Conservation (phyloP, 495 filamentous ascomycete species). For the Penicillium verhagenii region DNA sequence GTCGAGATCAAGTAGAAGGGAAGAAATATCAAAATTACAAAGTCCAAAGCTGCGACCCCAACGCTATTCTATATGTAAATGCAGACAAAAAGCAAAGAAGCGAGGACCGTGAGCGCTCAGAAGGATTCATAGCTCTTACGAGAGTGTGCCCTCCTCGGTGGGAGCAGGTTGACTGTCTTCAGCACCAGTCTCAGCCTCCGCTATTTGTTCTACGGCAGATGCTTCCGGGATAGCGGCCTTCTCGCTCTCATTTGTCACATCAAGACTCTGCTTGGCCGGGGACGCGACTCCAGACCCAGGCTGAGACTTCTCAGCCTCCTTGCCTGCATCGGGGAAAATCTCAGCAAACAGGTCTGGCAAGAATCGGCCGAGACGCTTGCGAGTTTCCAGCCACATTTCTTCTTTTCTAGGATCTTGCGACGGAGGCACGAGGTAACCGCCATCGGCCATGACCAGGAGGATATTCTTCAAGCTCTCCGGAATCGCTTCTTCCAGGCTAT, state of each 20-base stretch:
- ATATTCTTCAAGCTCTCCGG: slow-evolving; percentile 97
- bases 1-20: slow-evolving; percentile 2
- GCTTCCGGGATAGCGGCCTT: slow-evolving; percentile 7
- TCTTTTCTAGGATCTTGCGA: slow-evolving; percentile 43
- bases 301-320: slow-evolving; percentile 25
- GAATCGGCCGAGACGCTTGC: slow-evolving; percentile 87
- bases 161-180: neutral
- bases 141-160: slow-evolving; percentile 7
- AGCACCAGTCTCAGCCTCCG: slow-evolving; percentile 2
- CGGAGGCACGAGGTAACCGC: slow-evolving; percentile 77
- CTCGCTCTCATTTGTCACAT: slow-evolving; percentile 14
- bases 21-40: slow-evolving; percentile 7
- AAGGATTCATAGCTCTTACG: neutral
- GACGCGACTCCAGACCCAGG: slow-evolving; percentile 22
- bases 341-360: slow-evolving; percentile 68
- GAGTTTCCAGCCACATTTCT: slow-evolving; percentile 64
- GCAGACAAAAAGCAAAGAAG: slow-evolving; percentile 7
- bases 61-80: slow-evolving; percentile 24
- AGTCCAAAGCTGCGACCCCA: slow-evolving; percentile 6
- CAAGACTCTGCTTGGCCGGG: slow-evolving; percentile 11
- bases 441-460: slow-evolving; percentile 90
- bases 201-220: neutral
- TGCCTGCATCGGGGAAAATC: slow-evolving; percentile 43
- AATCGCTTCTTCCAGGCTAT: slow-evolving; percentile 68
- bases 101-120: neutral